Base-by-base conservation (phyloP, 345 rosid genomes). In the Geranium brycei region DNA sequence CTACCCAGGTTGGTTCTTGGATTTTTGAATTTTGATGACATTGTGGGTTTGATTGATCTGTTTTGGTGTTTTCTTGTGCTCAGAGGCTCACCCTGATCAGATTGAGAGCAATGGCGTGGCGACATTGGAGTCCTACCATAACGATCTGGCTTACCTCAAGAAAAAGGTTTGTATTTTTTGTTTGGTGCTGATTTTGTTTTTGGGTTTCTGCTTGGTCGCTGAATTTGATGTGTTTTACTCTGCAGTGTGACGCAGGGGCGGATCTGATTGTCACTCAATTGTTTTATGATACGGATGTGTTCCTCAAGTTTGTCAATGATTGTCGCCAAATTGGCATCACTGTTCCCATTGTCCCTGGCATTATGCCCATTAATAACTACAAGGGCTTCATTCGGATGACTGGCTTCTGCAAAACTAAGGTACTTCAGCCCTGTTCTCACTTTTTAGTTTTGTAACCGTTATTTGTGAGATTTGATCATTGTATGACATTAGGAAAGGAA, bases 361-460 rank as follows among this genome's bases (percentile, higher is more conserved):
- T 91, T 65, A 91, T 91, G 96, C 96, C 96, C 51, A 91, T 91
- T 67, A 79, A 86, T 68, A 91, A 88, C 77, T 91, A 91, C 76
- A 91, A 82, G 77, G 96, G 97, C 55, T 88, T 91, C 80, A 31
- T 85, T 58, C 87, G 97, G 17, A 91, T 91, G 97, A 79, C 96
- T 75, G 97, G 96, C 62, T 91, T 91, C 75, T 88, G 97, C 81
- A 91, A 91, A 73, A 88, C 97, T 19, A 88, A 80, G 90, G 97
- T 91, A 69, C 40, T 30, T 0, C 0, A 31, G 15, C 28, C 53
- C 15, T 4, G 3, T 38, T 38, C 47, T 38, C 53, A 3, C 53
- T 47, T 13, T 0, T 15, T 3, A 35, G 41, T 47, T 47, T 47
- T 47, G 53, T 47, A 0, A 23, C 10, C 0, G 53, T 8, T 47